These are phyloP conservation scores for Echium plantagineum DNA, from an alignment of 257 asterid genomes.

Conservation along the genomic window DNA sequence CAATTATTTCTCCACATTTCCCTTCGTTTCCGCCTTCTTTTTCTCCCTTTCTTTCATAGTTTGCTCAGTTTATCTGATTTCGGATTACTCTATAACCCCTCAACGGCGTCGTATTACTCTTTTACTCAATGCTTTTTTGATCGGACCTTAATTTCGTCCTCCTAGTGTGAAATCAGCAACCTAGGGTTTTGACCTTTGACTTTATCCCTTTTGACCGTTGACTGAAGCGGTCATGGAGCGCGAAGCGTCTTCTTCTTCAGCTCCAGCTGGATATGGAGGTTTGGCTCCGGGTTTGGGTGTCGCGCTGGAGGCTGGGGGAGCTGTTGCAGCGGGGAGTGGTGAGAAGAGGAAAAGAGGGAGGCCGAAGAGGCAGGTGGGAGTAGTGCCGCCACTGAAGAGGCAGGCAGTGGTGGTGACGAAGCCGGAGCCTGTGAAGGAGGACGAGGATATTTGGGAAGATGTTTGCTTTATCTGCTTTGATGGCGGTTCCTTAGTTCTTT, in stretches of 20 bases:
- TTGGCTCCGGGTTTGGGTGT: slow-evolving; percentile 8
- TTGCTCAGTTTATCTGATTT: too few relatives aligned
- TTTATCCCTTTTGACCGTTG: too few relatives aligned
- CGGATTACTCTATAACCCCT: too few relatives aligned
- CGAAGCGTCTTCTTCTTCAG: slow-evolving; percentile 10
- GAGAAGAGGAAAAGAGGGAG: slow-evolving; percentile 68
- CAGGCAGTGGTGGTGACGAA: slow-evolving; percentile 29
- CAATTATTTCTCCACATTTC: too few relatives aligned
- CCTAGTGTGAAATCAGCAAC: too few relatives aligned
- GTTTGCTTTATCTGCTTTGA: slow-evolving; percentile 96
- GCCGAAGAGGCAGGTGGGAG: slow-evolving; percentile 35
- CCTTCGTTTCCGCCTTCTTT: too few relatives aligned
- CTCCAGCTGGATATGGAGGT: slow-evolving; percentile 7
- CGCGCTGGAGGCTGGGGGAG: slow-evolving; percentile 8
- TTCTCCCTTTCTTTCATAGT: too few relatives aligned
- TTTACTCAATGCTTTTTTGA: too few relatives aligned
- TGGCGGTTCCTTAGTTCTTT: slow-evolving; percentile 83
- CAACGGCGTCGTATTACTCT: too few relatives aligned
- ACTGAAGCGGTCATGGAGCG: too few relatives aligned
- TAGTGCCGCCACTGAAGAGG: slow-evolving; percentile 20
- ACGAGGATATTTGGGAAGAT: slow-evolving; percentile 92
- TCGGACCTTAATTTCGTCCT: too few relatives aligned
- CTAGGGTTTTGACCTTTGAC: too few relatives aligned
- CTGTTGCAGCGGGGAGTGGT: slow-evolving; percentile 18
- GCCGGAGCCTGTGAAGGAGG: slow-evolving; percentile 32